phyloP scores from a whole-genome alignment of 1,139 yeast genomes.

The Debaryomyces sp. region DNA sequence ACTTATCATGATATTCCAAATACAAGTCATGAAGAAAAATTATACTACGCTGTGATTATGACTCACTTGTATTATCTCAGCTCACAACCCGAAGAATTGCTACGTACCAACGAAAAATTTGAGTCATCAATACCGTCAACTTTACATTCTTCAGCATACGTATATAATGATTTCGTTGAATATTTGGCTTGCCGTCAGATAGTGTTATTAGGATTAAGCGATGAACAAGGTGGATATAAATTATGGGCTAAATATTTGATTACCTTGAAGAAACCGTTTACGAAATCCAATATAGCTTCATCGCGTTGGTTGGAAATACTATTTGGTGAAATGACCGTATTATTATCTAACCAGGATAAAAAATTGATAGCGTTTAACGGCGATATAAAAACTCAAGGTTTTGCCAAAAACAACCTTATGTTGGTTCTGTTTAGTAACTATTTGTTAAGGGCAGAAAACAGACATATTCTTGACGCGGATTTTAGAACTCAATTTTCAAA shows the following conservation, averaged over 20 bases:
- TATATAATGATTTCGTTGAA: slow-evolving; percentile 30
- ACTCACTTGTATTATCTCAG: slow-evolving; percentile 40
- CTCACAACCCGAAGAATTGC: slow-evolving; percentile 28
- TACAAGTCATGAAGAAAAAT: slow-evolving; percentile 31
- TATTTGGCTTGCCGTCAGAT: slow-evolving; percentile 41
- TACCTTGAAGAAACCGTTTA: slow-evolving; percentile 29
- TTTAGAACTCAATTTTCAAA: slow-evolving; percentile 36
- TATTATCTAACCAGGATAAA: slow-evolving; percentile 26
- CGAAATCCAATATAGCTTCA: slow-evolving; percentile 39
- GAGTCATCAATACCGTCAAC: slow-evolving; percentile 16
- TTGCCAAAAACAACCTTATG: slow-evolving; percentile 29
- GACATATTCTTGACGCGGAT: slow-evolving; percentile 20
- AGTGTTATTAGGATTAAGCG: slow-evolving; percentile 35
- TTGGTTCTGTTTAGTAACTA: slow-evolving; percentile 33
- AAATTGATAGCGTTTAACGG: slow-evolving; percentile 20
- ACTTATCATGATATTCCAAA: slow-evolving; percentile 29
- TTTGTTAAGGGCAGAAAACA: slow-evolving; percentile 30
- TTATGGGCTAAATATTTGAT: slow-evolving; percentile 39
- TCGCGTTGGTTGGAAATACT: slow-evolving; percentile 43
- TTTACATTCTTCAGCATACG: slow-evolving; percentile 13
- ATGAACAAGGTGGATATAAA: slow-evolving; percentile 19
- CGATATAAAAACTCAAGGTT: slow-evolving; percentile 25
- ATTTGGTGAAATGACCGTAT: slow-evolving; percentile 26
- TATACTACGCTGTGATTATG: slow-evolving; percentile 37
- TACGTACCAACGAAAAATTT: slow-evolving; percentile 19